Conservation (phyloP, 345 rosid species). For the Lepidium africanum region DNA sequence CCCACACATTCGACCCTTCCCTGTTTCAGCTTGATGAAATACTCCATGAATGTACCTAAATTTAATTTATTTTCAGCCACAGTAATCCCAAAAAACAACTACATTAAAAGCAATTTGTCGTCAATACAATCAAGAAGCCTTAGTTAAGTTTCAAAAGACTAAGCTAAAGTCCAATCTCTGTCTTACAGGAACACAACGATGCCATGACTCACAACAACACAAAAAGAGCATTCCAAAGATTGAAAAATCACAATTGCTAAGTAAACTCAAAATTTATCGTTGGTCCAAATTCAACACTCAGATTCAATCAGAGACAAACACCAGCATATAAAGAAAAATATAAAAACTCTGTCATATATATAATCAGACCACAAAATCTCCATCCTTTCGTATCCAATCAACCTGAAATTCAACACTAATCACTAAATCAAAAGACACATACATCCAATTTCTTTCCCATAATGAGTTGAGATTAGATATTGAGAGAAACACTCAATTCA, state of each 20-base stretch:
- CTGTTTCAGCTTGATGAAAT: not conserved
- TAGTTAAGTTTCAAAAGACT: not conserved
- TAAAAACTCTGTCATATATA: not conserved
- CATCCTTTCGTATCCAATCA: too few species aligned
- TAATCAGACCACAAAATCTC: too few species aligned
- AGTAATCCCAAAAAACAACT: not conserved
- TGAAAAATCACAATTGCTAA: not conserved
- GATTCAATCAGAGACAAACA: constrained; percentile 10
- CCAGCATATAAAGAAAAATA: too few species aligned
- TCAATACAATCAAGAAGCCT: not conserved
- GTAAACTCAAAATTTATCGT: not conserved
- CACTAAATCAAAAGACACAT: too few species aligned
- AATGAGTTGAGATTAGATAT: too few species aligned
- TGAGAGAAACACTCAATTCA: too few species aligned
- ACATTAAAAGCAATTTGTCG: not conserved
- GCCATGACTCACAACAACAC: not conserved
- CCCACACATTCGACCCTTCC: constrained; percentile 70
- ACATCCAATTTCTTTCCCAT: too few species aligned
- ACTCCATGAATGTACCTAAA: not conserved
- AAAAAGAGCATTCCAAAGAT: constrained; percentile 1
- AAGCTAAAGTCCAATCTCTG: constrained; percentile 10
- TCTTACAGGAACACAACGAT: not conserved
- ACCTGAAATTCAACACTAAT: too few species aligned
- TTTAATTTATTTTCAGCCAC: not conserved
- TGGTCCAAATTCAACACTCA: not conserved